A percentile compares a stretch with the other conserved stretches of the same genome.
These are phyloP conservation scores for Neonectria neomacrospora DNA, from an alignment of 2,329 filamentous ascomycete genomes.

Conservation along the genomic window DNA sequence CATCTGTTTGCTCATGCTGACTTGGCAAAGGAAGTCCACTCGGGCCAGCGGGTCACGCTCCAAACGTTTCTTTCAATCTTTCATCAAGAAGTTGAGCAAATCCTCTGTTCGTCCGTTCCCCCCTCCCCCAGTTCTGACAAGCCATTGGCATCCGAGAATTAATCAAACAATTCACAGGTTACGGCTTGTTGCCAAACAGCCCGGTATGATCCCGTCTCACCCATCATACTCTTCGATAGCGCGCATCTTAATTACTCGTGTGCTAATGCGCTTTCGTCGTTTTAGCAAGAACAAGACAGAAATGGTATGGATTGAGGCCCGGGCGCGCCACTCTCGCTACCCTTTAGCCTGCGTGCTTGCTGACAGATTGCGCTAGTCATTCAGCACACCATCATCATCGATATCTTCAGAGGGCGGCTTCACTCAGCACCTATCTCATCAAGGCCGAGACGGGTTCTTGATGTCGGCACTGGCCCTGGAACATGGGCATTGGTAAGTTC, in stretches of 20 bases:
- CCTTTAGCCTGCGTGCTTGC: conserved; percentile 6
- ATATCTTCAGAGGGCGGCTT: conserved; percentile 39
- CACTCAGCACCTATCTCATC: conserved; percentile 33
- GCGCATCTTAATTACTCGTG: conserved; percentile 3
- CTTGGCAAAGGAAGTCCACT: conserved; percentile 20
- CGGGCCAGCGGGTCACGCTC: conserved; percentile 30
- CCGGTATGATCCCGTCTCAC: conserved; percentile 28
- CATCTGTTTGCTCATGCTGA: conserved; percentile 27
- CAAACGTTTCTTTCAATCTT: conserved; percentile 38
- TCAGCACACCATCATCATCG: conserved; percentile 36
- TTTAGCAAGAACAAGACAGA: conserved; percentile 40
- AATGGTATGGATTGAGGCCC: conserved; percentile 32
- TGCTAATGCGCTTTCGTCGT: conserved; percentile 24
- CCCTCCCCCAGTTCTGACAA: conserved; percentile 10
- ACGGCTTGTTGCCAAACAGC: conserved; percentile 35
- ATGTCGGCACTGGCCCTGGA: conserved; percentile 36
- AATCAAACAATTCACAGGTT: conserved; percentile 28
- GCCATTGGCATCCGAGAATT: conserved; percentile 7
- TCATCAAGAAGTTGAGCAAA: conserved; percentile 38
- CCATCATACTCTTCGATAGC: conserved; percentile 6
- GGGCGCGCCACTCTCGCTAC: conserved; percentile 3
- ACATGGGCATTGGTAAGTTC: conserved; percentile 36
- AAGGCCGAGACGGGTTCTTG: conserved; percentile 34
- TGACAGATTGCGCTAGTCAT: conserved; percentile 35
- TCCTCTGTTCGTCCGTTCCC: conserved; percentile 33